A percentile compares a stretch with the other conserved stretches of the same genome.
phyloP scores from a whole-genome alignment of 305 asterid genomes.

The Fraxinus greggii region DNA sequence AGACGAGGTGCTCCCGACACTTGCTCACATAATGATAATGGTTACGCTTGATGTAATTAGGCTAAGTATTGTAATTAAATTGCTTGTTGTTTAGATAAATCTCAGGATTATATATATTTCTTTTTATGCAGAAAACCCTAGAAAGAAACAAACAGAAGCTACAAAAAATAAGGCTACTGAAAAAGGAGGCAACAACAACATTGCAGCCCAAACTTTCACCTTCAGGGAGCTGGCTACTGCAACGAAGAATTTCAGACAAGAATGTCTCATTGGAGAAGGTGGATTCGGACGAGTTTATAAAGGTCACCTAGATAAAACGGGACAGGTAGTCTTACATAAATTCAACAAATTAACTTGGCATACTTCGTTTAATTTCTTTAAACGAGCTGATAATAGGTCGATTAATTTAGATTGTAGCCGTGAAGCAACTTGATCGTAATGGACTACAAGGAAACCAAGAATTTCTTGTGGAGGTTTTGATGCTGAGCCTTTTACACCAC shows the following conservation, averaged over 20 bases:
- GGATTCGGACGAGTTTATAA: conserved; percentile 54
- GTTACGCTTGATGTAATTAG: too few relatives aligned
- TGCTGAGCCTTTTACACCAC: conserved; percentile 41
- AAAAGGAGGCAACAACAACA: conserved; percentile 34
- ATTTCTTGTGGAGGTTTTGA: conserved; percentile 43
- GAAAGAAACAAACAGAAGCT: conserved; percentile 16
- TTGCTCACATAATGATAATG: too few relatives aligned
- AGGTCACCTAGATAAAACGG: conserved; percentile 47
- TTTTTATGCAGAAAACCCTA: conserved; percentile 23
- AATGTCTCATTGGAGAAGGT: conserved; percentile 32
- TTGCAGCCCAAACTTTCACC: conserved; percentile 57
- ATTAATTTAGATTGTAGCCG: conserved; percentile 33
- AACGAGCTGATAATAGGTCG: not conserved
- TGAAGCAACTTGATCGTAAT: conserved; percentile 45
- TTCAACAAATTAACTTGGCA: not conserved
- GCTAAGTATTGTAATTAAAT: not conserved
- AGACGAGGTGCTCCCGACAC: too few relatives aligned
- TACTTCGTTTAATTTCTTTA: not conserved
- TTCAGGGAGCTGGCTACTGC: conserved; percentile 48
- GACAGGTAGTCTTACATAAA: conserved; percentile 39
- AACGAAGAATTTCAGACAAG: conserved; percentile 30
- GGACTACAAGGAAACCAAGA: conserved; percentile 47
- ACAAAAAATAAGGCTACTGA: conserved; percentile 15
- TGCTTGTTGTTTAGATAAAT: not conserved
- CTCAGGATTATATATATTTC: not conserved